phyloP scores from a whole-genome alignment of 2,329 filamentous ascomycete species.

The Exophiala viscosa region DNA sequence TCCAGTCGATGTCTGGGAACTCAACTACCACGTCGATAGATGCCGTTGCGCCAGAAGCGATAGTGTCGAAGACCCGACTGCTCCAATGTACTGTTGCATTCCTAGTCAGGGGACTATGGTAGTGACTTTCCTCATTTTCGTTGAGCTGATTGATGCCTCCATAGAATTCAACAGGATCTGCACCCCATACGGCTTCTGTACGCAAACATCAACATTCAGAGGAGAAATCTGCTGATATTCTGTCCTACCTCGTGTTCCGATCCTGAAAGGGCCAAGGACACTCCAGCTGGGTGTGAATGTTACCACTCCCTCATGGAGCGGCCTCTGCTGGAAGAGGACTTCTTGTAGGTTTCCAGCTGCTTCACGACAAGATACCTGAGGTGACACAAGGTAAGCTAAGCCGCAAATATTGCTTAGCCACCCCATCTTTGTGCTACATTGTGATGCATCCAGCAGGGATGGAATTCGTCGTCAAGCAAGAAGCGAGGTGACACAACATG shows the following conservation, averaged over 20 bases:
- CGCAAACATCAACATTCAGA: conserved; percentile 9
- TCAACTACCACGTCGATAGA: conserved; percentile 42
- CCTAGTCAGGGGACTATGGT: conserved; percentile 48
- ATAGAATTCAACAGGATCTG: conserved; percentile 53
- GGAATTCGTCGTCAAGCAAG: neutral
- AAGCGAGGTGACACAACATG: neutral
- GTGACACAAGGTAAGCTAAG: neutral
- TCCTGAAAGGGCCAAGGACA: conserved; percentile 55
- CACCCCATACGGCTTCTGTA: conserved; percentile 56
- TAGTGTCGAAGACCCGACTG: conserved; percentile 33
- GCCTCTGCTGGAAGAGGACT: conserved; percentile 1
- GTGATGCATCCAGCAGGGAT: neutral
- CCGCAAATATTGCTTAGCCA: neutral
- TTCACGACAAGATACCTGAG: neutral
- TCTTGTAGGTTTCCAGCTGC: neutral
- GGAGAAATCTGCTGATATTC: neutral
- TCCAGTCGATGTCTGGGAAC: conserved; percentile 54
- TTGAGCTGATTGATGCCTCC: conserved; percentile 51
- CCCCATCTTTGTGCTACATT: conserved; percentile 10
- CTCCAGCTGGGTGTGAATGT: conserved; percentile 43
- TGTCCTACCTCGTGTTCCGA: conserved; percentile 54
- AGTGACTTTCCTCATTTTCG: conserved; percentile 42
- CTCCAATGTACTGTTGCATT: conserved; percentile 53
- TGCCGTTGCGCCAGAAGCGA: conserved; percentile 28
- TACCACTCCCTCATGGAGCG: conserved; percentile 6